Conservation (phyloP, 345 rosid genomes). For the Dipteronia dyeriana region DNA sequence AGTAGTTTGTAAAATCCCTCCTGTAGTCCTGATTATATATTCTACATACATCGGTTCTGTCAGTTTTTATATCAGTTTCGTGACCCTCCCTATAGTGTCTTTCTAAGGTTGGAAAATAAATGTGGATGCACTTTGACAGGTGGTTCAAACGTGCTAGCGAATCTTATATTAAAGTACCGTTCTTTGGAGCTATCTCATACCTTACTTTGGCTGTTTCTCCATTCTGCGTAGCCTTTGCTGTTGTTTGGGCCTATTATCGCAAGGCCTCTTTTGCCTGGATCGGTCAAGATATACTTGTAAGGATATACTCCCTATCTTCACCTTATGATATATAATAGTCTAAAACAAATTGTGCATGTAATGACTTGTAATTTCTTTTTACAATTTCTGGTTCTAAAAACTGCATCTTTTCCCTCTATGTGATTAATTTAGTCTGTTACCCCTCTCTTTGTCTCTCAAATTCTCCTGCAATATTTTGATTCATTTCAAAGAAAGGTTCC, state of each 20-base stretch:
- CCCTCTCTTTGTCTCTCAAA: too few relatives aligned
- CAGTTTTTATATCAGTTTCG: conserved; percentile 8
- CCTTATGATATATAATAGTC: not conserved
- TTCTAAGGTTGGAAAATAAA: conserved; percentile 12
- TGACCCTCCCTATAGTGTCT: conserved; percentile 16
- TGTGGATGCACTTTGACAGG: conserved; percentile 40
- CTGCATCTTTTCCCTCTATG: too few relatives aligned
- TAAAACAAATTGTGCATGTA: not conserved
- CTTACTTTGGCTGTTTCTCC: conserved; percentile 90
- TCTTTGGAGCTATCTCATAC: conserved; percentile 82
- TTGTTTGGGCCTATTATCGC: conserved; percentile 87
- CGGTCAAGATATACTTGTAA: conserved; percentile 97
- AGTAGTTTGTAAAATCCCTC: not conserved
- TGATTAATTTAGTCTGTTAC: too few relatives aligned
- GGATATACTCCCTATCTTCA: conserved; percentile 31
- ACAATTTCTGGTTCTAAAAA: too few relatives aligned
- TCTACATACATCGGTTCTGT: not conserved
- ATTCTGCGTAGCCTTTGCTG: conserved; percentile 87
- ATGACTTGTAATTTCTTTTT: too few relatives aligned
- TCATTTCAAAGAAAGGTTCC: too few relatives aligned
- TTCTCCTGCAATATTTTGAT: too few relatives aligned
- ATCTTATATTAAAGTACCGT: conserved; percentile 74
- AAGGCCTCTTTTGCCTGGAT: conserved; percentile 76
- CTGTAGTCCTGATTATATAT: conserved; percentile 1
- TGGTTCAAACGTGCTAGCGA: conserved; percentile 77